Conservation (phyloP, 2,329 filamentous ascomycete species). For the Arthrinium puccinioides region DNA sequence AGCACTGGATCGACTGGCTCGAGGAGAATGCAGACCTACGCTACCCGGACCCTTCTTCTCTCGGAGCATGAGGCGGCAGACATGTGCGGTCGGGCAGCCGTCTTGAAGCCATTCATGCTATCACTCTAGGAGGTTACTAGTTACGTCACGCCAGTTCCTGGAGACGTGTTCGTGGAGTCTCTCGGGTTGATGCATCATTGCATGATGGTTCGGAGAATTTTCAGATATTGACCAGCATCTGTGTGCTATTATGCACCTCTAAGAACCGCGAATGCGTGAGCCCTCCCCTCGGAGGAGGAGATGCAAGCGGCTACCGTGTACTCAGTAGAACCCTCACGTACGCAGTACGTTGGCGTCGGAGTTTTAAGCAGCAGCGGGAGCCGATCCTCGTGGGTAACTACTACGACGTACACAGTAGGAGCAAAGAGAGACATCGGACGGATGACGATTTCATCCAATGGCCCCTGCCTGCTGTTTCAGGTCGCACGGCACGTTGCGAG, state of each 20-base stretch:
- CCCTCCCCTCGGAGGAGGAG: too few relatives aligned
- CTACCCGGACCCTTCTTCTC: slow-evolving; percentile 63
- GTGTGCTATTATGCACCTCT: neutral
- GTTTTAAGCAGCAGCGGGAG: too few relatives aligned
- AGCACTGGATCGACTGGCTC: slow-evolving; percentile 83
- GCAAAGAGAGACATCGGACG: slow-evolving; percentile 1
- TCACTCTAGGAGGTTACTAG: too few relatives aligned
- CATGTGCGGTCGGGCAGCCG: too few relatives aligned
- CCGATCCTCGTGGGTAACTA: slow-evolving; percentile 9
- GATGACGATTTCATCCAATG: slow-evolving; percentile 6
- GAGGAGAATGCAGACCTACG: slow-evolving; percentile 86
- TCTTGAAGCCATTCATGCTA: slow-evolving; percentile 1
- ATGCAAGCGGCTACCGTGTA: too few relatives aligned
- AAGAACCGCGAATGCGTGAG: too few relatives aligned
- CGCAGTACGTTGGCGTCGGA: too few relatives aligned
- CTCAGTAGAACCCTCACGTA: too few relatives aligned
- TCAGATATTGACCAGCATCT: neutral
- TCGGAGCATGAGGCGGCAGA: slow-evolving; percentile 15
- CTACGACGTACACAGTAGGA: slow-evolving; percentile 10
- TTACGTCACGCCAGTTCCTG: too few relatives aligned
- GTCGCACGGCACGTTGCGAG: slow-evolving; percentile 3
- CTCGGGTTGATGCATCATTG: neutral
- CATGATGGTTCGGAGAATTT: slow-evolving; percentile 2
- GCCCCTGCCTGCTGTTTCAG: slow-evolving; percentile 19
- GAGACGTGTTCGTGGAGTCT: neutral